phyloP scores from a whole-genome alignment of 305 asterid species.

The Fraxinus paxiana region DNA sequence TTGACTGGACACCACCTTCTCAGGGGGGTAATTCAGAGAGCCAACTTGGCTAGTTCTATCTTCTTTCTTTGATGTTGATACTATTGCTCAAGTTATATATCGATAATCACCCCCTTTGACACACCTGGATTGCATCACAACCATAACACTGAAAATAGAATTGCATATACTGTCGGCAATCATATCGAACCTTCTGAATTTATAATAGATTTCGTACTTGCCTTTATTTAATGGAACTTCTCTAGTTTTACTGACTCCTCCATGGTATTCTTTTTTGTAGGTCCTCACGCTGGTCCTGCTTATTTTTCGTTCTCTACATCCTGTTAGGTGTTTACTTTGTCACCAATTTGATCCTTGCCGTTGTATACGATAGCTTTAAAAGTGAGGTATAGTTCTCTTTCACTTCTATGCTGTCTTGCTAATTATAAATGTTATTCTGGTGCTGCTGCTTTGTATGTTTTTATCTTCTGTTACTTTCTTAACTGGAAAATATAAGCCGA shows the following conservation, averaged over 20 bases:
- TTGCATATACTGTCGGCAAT: not conserved
- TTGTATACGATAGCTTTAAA: slow-evolving; percentile 94
- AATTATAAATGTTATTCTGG: not conserved
- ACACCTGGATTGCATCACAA: not conserved
- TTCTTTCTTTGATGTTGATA: not conserved
- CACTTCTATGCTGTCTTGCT: not conserved
- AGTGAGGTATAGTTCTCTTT: slow-evolving; percentile 53
- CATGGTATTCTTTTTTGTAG: slow-evolving; percentile 42
- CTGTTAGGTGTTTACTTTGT: slow-evolving; percentile 92
- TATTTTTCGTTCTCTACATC: slow-evolving; percentile 81
- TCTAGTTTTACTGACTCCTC: slow-evolving; percentile 17
- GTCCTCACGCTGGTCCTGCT: slow-evolving; percentile 77
- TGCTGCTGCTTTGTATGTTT: not conserved
- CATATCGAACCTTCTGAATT: not conserved
- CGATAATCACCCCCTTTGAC: not conserved
- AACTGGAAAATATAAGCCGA: not conserved
- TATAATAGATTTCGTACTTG: not conserved
- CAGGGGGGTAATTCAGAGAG: not conserved
- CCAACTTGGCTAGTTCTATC: not conserved
- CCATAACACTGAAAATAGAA: not conserved
- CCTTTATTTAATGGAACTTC: slow-evolving; percentile 5
- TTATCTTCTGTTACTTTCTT: not conserved
- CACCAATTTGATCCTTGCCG: slow-evolving; percentile 97
- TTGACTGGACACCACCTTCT: not conserved
- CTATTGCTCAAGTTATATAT: not conserved